phyloP scores from a whole-genome alignment of 495 filamentous ascomycete species.

The Neurospora intermedia region DNA sequence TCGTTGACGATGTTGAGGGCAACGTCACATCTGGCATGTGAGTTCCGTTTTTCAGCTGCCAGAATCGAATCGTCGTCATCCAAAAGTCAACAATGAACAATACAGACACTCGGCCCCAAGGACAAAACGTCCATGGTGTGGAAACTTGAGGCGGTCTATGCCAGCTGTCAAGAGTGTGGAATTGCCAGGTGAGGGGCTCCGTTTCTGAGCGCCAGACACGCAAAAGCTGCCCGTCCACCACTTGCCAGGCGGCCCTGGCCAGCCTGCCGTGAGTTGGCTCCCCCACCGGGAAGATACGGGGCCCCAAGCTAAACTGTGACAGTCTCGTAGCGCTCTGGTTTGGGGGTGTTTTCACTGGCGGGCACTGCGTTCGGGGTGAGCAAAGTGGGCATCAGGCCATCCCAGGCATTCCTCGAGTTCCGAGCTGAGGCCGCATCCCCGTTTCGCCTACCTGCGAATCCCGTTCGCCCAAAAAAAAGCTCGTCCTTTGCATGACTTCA shows the following conservation, averaged over 20 bases:
- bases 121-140: not conserved
- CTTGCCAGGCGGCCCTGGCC: not conserved
- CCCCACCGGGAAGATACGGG: constrained; percentile 7
- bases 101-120: not conserved
- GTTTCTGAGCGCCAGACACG: not conserved
- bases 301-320: constrained; percentile 1
- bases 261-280: not conserved
- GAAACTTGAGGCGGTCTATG: not conserved
- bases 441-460: not conserved
- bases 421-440: constrained; percentile 11
- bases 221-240: not conserved
- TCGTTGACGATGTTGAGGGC: not conserved
- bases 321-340: not conserved
- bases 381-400: constrained; percentile 19
- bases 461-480: constrained; percentile 24
- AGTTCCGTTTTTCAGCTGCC: not conserved
- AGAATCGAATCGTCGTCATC: not conserved
- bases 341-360: not conserved
- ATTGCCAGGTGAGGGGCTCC: constrained; percentile 2
- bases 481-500: constrained; percentile 27
- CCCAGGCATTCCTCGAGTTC: constrained; percentile 7
- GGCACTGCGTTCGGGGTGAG: not conserved
- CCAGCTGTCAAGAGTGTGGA: not conserved
- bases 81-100: not conserved
- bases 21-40: not conserved